These are phyloP conservation scores for Inga laurina DNA, from an alignment of 306 rosid genomes.

Conservation along the genomic window DNA sequence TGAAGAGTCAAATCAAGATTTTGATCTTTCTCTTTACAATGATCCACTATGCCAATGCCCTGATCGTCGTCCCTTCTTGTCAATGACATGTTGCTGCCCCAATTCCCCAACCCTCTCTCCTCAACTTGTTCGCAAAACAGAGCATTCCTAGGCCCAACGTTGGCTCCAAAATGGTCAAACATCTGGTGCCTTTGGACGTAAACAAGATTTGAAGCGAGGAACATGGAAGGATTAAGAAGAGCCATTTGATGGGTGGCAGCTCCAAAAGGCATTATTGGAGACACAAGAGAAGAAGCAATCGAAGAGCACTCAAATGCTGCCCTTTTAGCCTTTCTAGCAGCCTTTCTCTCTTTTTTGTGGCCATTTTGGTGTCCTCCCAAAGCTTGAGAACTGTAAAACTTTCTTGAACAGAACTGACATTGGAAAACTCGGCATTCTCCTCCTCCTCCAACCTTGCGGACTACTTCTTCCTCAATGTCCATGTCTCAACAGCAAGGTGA, in stretches of 20 bases:
- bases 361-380: slow-evolving; percentile 94
- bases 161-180: slow-evolving; percentile 46
- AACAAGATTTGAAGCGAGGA: slow-evolving; percentile 45
- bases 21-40: slow-evolving; percentile 46
- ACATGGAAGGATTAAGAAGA: slow-evolving; percentile 47
- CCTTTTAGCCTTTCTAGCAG: slow-evolving; percentile 69
- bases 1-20: slow-evolving; percentile 84
- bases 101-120: slow-evolving; percentile 40
- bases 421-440: slow-evolving; percentile 61
- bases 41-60: slow-evolving; percentile 31
- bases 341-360: slow-evolving; percentile 83
- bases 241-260: slow-evolving; percentile 48
- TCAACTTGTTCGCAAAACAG: slow-evolving; percentile 21
- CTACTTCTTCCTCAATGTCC: slow-evolving; percentile 42
- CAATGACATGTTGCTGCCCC: slow-evolving; percentile 43
- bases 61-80: slow-evolving; percentile 21
- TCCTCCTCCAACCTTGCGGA: slow-evolving; percentile 32
- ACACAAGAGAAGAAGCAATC: slow-evolving; percentile 30
- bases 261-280: slow-evolving; percentile 35
- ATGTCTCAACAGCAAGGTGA: slow-evolving; percentile 20
- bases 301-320: slow-evolving; percentile 32
- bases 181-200: slow-evolving; percentile 43
- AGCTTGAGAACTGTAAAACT: slow-evolving; percentile 81
- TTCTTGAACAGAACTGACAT: slow-evolving; percentile 77
- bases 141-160: slow-evolving; percentile 47